phyloP scores from a whole-genome alignment of 192 early-diverging fungal species.

The Pilobolus umbonatus region DNA sequence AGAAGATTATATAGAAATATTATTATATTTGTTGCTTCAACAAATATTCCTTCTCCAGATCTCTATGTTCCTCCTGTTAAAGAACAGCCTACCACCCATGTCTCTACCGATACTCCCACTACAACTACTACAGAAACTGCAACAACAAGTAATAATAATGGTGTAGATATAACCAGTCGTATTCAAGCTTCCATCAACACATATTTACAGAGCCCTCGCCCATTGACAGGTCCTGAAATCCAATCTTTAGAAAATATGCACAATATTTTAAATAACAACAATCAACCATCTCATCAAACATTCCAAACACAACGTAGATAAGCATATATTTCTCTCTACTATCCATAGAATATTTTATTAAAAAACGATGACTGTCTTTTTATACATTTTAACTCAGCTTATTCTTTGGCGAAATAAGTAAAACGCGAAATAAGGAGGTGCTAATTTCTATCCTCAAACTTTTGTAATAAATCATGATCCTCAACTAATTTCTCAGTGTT shows the following conservation, averaged over 20 bases:
- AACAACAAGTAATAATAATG: not conserved
- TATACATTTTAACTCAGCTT: too few species aligned
- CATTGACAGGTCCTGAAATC: not conserved
- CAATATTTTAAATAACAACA: not conserved
- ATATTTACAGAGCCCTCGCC: not conserved
- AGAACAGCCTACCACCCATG: too few species aligned
- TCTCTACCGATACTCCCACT: too few species aligned
- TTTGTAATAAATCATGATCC: not conserved
- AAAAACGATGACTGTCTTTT: too few species aligned
- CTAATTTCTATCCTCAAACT: slow-evolving; percentile 3
- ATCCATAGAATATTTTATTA: too few species aligned
- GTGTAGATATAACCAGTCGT: not conserved
- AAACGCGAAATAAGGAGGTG: too few species aligned
- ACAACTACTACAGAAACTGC: not conserved
- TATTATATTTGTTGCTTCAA: not conserved
- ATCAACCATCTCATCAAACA: too few species aligned
- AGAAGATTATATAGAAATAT: not conserved
- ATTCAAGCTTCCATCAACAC: not conserved
- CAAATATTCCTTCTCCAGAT: not conserved
- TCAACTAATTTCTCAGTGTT: not conserved
- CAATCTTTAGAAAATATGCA: not conserved
- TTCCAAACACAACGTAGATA: too few species aligned
- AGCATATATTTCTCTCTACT: too few species aligned
- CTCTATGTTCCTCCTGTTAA: not conserved
- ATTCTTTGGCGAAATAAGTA: too few species aligned